Conservation (phyloP, 306 rosid genomes). For the Styphnolobium japonicum region DNA sequence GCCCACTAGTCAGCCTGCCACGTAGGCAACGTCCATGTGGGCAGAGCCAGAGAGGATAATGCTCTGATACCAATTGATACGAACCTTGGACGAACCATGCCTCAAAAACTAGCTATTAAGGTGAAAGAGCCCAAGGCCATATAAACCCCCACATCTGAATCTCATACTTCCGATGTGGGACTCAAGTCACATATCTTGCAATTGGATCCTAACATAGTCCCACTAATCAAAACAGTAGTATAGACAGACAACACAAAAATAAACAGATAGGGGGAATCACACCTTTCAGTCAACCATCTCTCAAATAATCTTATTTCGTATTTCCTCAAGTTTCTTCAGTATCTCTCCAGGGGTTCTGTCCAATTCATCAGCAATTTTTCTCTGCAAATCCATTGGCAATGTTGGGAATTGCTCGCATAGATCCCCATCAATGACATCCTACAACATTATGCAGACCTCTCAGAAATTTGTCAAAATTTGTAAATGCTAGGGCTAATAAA, state of each 20-base stretch:
- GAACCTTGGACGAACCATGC: no score
- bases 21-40: no score
- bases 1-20: no score
- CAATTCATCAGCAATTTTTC: slow-evolving; percentile 92
- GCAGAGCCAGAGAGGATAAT: no score
- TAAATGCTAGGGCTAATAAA: neutral
- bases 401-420: slow-evolving; percentile 97
- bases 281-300: slow-evolving; percentile 34
- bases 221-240: neutral
- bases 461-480: slow-evolving; percentile 10
- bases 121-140: no score
- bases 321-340: slow-evolving; percentile 90
- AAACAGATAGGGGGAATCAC: neutral
- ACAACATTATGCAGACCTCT: slow-evolving; percentile 23
- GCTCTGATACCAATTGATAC: no score
- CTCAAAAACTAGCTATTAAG: no score
- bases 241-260: neutral
- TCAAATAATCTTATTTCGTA: slow-evolving; percentile 86
- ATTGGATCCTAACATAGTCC: no score
- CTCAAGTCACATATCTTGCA: no score
- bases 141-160: no score
- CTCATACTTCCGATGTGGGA: no score
- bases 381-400: slow-evolving; percentile 91
- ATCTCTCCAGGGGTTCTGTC: slow-evolving; percentile 97
- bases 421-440: slow-evolving; percentile 99